Evolutionary conservation across 768 basidiomycete genomes (phyloP), one percentile per base, ranked within the genome.

Genomic region (Cubamyces lactineus): DNA sequence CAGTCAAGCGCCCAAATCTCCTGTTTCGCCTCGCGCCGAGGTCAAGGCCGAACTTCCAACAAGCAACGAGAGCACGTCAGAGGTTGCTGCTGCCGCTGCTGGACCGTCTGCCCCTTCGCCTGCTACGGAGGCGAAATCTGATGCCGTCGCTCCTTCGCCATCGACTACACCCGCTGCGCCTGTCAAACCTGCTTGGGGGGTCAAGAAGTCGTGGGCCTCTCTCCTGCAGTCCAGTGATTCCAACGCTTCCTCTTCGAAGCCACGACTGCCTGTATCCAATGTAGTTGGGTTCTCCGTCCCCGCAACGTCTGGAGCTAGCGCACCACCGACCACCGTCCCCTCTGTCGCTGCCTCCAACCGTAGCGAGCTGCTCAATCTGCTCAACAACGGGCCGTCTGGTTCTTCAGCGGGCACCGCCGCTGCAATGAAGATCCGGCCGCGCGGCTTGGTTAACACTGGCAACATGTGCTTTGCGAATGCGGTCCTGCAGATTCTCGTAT

Each of bases 391-490:
- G 0, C 71, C 79, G 5, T 62, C 72, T 5, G 63, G 65, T 3
- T 61, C 66, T 5, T 38, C 59, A 15, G 56, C 55, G 1, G 57
- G 48, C 38, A 34, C 34, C 12, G 64, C 64, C 5, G 59, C 59
- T 24, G 57, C 68, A 19, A 65, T 66, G 11, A 62, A 66, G 55
- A 83, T 92, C 38, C 78, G 80, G 7, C 86, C 92, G 0, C 81
- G 96, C 15, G 96, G 96, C 5, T 77, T 99, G 51, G 81, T 98
- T 67, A 99, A 99, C 74, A 89, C 86, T 2, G 96, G 96, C 0
- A 99, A 99, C 75, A 88, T 98, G 87, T 99, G 96, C 73, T 99
- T 98, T 71, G 95, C 95, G 28, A 99, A 98, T 69, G 87, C 94
- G 0, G 91, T 98, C 23, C 78, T 99, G 30, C 96, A 98, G 77